Base-by-base conservation (phyloP, 192 early-diverging fungal species). In the Coemansia sp. region DNA sequence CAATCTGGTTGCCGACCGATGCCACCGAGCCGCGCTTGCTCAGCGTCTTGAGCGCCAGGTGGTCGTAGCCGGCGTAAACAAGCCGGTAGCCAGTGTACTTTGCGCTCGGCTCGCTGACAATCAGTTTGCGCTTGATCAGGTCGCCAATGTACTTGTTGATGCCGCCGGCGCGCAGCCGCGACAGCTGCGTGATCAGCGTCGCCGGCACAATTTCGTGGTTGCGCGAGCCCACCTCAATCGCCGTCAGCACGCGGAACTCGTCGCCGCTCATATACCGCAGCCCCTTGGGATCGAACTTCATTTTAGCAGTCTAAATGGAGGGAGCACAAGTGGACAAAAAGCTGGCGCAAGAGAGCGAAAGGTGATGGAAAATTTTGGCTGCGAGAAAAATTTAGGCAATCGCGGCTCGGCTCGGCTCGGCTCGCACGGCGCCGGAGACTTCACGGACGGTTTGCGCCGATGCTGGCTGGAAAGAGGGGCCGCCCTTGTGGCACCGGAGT, bases 21-120 rank as follows among this genome's bases (percentile, higher is more conserved):
- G 84, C 84, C 12, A 99, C 85, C 1, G 84, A 78, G 8, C 90
- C 91, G 36, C 94, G 83, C 64, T 90, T 89, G 50, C 82, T 85
- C 62, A 99, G 80, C 5, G 97, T 92, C 67, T 90, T 92, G 28
- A 99, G 80, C 0, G 97, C 95, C 39, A 99, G 80, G 66, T 97
- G 97, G 70, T 99, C 97, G 80, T 95, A 99, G n/a, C 97, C 97
- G 44, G 94, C 92, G 64, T 99, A 99, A 22, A 96, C 94, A 50
- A 99, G 80, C 40, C 93, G 82, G 75, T 97, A 99, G 21, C 97
- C 97, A 27, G 91, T 89, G 74, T 99, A 73, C 47, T 78, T 81
- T 47, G 69, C 48, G 51, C 32, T 70, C 12, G 51, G 29, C 69
- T 76, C 92, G 52, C 85, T 81, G 26, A 90, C 83, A 56, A 99